A percentile compares a stretch with the other conserved stretches of the same genome.
Conservation (phyloP, 2,329 filamentous ascomycete genomes). For the Zasmidium citrigriseum region DNA sequence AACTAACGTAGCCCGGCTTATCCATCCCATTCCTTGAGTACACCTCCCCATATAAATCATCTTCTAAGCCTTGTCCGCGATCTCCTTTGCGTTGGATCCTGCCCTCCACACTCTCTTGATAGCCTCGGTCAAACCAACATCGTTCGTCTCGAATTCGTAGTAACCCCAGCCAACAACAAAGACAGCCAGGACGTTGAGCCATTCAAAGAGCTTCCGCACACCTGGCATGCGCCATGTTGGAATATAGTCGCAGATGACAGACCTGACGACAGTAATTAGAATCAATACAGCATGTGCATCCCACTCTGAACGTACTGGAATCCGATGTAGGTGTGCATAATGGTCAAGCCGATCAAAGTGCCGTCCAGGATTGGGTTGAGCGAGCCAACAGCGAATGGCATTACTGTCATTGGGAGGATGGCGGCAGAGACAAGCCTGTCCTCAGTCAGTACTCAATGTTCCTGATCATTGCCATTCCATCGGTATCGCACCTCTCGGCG, state of each 20-base stretch:
- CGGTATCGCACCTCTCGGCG: conserved; percentile 68
- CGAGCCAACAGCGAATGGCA: conserved; percentile 88
- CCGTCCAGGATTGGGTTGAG: conserved; percentile 89
- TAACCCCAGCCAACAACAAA: conserved; percentile 81
- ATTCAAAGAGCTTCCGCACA: conserved; percentile 67
- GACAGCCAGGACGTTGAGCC: conserved; percentile 77
- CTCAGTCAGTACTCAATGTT: conserved; percentile 7
- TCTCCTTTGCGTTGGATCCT: conserved; percentile 25
- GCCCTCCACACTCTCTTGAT: conserved; percentile 89
- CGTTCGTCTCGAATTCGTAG: conserved; percentile 99
- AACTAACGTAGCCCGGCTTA: too few species aligned
- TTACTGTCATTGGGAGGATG: conserved; percentile 82
- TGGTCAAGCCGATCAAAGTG: conserved; percentile 75
- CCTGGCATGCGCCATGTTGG: conserved; percentile 70
- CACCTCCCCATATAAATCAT: too few species aligned
- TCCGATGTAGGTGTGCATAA: conserved; percentile 94
- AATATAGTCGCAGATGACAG: conserved; percentile 88
- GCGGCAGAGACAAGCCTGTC: conserved; percentile 72
- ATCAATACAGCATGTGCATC: background rate
- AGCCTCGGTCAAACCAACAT: conserved; percentile 89
- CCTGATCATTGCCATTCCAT: conserved; percentile 9
- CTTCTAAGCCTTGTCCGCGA: conserved; percentile 18
- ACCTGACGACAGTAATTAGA: conserved; percentile 39
- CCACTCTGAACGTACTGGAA: conserved; percentile 66
- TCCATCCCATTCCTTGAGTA: too few species aligned